These are phyloP conservation scores for Silene vulgaris DNA, from an alignment of 179 eudicot genomes.

Conservation along the genomic window DNA sequence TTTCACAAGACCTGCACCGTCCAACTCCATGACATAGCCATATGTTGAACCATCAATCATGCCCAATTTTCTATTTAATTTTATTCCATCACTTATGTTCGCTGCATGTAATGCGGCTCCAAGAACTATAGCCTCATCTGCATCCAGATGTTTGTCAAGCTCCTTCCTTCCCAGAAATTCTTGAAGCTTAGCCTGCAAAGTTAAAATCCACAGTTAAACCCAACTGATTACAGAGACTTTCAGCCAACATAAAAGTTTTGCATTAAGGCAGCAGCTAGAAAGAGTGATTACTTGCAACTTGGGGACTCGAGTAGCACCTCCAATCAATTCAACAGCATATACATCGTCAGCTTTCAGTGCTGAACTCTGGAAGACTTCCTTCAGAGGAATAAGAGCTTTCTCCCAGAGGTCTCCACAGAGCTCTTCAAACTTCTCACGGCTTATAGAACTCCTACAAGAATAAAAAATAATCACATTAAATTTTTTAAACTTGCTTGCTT, in stretches of 20 bases:
- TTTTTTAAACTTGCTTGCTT: neutral
- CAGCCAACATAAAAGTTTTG: constrained; percentile 1
- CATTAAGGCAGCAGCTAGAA: neutral
- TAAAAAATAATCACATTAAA: neutral
- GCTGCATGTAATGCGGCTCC: constrained; percentile 96
- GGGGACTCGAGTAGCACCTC: constrained; percentile 95
- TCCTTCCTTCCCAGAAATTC: constrained; percentile 88
- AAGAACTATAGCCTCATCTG: constrained; percentile 91
- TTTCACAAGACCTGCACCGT: constrained; percentile 66
- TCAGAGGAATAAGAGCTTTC: constrained; percentile 68
- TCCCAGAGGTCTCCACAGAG: constrained; percentile 85
- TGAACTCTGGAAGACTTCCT: constrained; percentile 63
- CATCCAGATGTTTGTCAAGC: constrained; percentile 89
- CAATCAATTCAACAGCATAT: constrained; percentile 83
- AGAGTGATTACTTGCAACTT: constrained; percentile 66
- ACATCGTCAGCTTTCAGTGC: constrained; percentile 63
- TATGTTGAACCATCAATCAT: constrained; percentile 90
- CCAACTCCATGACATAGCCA: constrained; percentile 75
- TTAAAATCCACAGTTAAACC: neutral
- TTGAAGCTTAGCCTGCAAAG: constrained; percentile 77
- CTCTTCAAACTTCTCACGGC: constrained; percentile 91
- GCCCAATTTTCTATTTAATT: constrained; percentile 85
- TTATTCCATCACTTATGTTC: constrained; percentile 92
- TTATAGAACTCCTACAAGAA: constrained; percentile 77
- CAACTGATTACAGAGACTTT: neutral